Evolutionary conservation across 1,284 basidiomycete genomes (phyloP).

Genomic region (Coniferiporia sulphurascens): DNA sequence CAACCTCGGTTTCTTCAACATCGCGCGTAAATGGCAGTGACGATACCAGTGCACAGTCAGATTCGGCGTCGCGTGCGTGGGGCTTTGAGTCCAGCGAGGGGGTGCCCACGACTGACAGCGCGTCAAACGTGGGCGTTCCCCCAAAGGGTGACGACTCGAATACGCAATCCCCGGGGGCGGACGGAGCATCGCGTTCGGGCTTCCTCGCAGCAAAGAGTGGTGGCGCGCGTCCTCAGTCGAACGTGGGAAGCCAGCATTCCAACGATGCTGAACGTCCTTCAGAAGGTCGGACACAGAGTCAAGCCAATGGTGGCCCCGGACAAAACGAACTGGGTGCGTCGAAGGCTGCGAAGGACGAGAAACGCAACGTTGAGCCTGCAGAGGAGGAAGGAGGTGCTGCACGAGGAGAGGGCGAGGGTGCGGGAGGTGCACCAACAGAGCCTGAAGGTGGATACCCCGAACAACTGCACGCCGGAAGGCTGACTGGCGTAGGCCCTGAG

Average conservation of each 20-base stretch:
- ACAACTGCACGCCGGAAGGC: constrained; percentile 26
- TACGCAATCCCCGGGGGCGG: too few relatives aligned
- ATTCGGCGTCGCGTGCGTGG: not conserved
- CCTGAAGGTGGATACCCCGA: constrained; percentile 22
- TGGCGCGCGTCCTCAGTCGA: not conserved
- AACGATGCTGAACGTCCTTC: not conserved
- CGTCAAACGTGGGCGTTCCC: not conserved
- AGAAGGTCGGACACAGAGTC: too few relatives aligned
- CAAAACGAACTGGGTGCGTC: too few relatives aligned
- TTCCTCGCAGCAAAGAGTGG: too few relatives aligned
- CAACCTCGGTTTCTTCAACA: too few relatives aligned
- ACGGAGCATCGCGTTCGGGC: too few relatives aligned
- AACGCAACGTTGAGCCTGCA: constrained; percentile 1
- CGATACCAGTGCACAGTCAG: too few relatives aligned
- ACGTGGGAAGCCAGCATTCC: not conserved
- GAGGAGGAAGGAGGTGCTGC: constrained; percentile 16
- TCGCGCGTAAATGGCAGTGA: too few relatives aligned
- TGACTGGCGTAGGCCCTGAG: constrained; percentile 25
- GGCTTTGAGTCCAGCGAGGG: not conserved
- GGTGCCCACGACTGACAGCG: not conserved
- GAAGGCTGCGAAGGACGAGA: not conserved
- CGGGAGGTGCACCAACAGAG: not conserved
- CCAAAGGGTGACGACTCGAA: not conserved
- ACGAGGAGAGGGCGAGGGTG: not conserved
- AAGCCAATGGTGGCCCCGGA: too few relatives aligned